Evolutionary conservation across 805 yeast genomes (phyloP), one percentile per base, ranked within the genome.

Genomic region (Sungouiella thailandica): DNA sequence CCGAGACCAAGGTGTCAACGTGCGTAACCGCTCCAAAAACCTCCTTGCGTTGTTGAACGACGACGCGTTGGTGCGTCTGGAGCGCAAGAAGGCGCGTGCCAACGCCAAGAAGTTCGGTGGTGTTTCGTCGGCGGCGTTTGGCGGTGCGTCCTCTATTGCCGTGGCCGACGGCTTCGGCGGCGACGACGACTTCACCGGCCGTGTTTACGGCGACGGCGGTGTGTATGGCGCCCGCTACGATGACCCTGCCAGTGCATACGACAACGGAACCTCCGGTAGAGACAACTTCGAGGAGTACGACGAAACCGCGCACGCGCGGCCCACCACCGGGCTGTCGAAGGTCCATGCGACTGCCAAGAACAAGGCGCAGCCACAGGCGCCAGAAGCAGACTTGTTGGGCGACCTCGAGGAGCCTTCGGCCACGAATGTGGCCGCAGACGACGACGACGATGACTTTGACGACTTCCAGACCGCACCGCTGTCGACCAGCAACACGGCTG

Each of bases 1-100:
- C 20, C 78, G 88, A 46, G 98, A 93, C 60, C 97, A 89, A 62
- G 98, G 98, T 34, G 78, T 88, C 46, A 89, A 90, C 55, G 96
- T 93, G 37, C 77, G 98, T 53, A 89, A 86, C 62, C 78, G 96
- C 47, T 82, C 96, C 19, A 84, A 87, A 58, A 80, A 78, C 43
- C 68, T 93, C 41, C 66, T 79, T 17, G 70, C 69, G 11, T 68
- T 93, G 46, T 69, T 93, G 46, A 78, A 78, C 47, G 95, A 86
- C 57, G 95, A 87, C 50, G 69, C 70, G 5, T 64, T 68, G 57
- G 79, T 90, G 33, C 76, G 97, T 43, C 65, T 77, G 25, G 97
- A 89, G 58, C 74, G 97, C 43, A 86, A 84, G 60, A 86, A 84
- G 70, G 88, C 96, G n/a, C 76, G 93, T 47, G 83, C 80, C 12